phyloP scores from a whole-genome alignment of 2,329 filamentous ascomycete genomes.

The Cyphellophora europaea region DNA sequence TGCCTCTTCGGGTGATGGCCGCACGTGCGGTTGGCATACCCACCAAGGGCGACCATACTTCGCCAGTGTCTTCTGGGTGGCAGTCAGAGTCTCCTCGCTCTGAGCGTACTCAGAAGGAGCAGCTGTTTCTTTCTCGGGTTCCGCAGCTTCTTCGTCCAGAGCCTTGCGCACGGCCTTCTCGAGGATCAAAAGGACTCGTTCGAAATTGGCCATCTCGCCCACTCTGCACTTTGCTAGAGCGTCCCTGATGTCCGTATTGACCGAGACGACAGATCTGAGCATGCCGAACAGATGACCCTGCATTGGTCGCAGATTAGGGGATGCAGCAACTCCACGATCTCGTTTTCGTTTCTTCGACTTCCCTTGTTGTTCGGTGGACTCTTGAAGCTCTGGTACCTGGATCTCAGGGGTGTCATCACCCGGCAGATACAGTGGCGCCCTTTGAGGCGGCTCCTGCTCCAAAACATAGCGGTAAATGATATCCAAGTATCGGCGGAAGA shows the following conservation, averaged over 20 bases:
- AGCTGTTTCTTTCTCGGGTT: neutral
- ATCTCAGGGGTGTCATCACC: constrained; percentile 31
- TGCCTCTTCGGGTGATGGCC: constrained; percentile 81
- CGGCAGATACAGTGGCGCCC: constrained; percentile 66
- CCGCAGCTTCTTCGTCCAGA: constrained; percentile 10
- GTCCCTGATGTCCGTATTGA: constrained; percentile 76
- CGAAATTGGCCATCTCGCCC: constrained; percentile 67
- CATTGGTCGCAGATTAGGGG: constrained; percentile 65
- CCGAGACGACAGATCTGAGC: constrained; percentile 68
- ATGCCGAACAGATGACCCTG: constrained; percentile 92
- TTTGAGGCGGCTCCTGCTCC: constrained; percentile 52
- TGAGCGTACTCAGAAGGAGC: neutral
- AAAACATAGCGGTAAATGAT: constrained; percentile 76
- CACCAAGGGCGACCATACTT: constrained; percentile 77
- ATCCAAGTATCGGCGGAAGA: constrained; percentile 80
- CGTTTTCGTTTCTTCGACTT: constrained; percentile 25
- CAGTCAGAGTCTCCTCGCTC: constrained; percentile 1
- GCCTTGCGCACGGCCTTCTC: constrained; percentile 59
- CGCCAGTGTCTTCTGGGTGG: constrained; percentile 49
- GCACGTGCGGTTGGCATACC: constrained; percentile 79
- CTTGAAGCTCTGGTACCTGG: constrained; percentile 1
- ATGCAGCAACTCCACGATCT: constrained; percentile 30
- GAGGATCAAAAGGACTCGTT: constrained; percentile 64
- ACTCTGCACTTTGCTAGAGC: constrained; percentile 60
- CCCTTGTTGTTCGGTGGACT: constrained; percentile 14